These are phyloP conservation scores for Candida methanosorbosa DNA, from an alignment of 805 yeast species.

Conservation along the genomic window DNA sequence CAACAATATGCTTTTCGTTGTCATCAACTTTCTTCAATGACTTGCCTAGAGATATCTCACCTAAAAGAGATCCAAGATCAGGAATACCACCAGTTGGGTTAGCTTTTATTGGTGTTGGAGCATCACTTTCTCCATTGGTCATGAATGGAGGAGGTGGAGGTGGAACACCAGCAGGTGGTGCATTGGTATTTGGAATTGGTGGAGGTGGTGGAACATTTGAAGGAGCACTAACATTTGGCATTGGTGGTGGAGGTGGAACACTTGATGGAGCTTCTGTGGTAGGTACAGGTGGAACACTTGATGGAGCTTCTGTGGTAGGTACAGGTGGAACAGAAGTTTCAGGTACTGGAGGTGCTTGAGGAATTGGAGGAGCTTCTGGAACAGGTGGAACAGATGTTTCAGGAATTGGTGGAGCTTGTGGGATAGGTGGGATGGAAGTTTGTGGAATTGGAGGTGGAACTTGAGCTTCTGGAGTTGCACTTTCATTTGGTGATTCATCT, in stretches of 20 bases:
- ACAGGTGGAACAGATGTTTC: conserved; percentile 6
- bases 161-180: conserved; percentile 27
- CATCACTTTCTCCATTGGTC: too few relatives aligned
- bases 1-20: conserved; percentile 35
- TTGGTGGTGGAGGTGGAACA: conserved; percentile 16
- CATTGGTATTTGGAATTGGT: conserved; percentile 19
- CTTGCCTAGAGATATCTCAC: conserved; percentile 48
- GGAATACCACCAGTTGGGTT: conserved; percentile 23
- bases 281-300: conserved; percentile 14
- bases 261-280: too few relatives aligned
- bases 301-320: conserved; percentile 3
- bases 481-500: not conserved
- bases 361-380: conserved; percentile 9
- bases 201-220: conserved; percentile 7
- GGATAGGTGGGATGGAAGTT: not conserved
- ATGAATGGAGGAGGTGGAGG: conserved; percentile 32
- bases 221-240: conserved; percentile 13
- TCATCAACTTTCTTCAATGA: conserved; percentile 43
- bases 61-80: conserved; percentile 40
- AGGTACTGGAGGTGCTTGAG: conserved; percentile 3
- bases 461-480: not conserved
- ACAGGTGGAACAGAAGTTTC: conserved; percentile 6
- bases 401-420: not conserved
- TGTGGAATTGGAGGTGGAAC: not conserved
- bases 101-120: conserved; percentile 24